phyloP scores from a whole-genome alignment of 495 filamentous ascomycete species.

The Pseudomonodictys pantanalensis region DNA sequence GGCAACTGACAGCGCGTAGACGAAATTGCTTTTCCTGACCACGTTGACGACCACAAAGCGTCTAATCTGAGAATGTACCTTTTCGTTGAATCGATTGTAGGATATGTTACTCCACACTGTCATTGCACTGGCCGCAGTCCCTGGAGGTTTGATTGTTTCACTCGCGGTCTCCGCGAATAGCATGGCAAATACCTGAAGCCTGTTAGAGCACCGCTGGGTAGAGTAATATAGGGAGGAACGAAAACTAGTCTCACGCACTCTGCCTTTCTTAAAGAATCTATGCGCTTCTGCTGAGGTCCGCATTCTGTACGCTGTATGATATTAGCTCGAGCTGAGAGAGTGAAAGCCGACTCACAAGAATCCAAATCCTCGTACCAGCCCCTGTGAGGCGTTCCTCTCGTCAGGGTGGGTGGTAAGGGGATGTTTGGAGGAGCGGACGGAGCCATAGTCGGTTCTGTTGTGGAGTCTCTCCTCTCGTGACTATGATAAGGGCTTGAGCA shows the following conservation, averaged over 20 bases:
- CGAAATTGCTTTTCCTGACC: neutral
- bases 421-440: no score
- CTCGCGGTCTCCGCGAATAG: constrained; percentile 16
- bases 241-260: no score
- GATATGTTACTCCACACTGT: constrained; percentile 16
- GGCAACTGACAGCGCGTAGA: constrained; percentile 28
- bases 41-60: constrained; percentile 28
- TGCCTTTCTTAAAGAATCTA: neutral
- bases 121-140: neutral
- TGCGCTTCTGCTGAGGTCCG: neutral
- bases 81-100: no score
- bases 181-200: constrained; percentile 18
- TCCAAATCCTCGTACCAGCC: neutral
- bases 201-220: neutral
- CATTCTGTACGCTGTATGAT: neutral
- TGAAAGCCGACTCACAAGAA: neutral
- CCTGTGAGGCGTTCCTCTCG: neutral
- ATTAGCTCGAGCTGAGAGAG: neutral
- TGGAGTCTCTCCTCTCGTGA: no score
- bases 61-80: constrained; percentile 14
- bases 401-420: neutral
- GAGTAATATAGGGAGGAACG: neutral
- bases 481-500: no score
- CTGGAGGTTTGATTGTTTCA: neutral
- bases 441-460: no score